A percentile compares a stretch with the other conserved stretches of the same genome.
Evolutionary conservation across 2,329 filamentous ascomycete species (phyloP).

Genomic region (Dothidotthia symphoricarpi): DNA sequence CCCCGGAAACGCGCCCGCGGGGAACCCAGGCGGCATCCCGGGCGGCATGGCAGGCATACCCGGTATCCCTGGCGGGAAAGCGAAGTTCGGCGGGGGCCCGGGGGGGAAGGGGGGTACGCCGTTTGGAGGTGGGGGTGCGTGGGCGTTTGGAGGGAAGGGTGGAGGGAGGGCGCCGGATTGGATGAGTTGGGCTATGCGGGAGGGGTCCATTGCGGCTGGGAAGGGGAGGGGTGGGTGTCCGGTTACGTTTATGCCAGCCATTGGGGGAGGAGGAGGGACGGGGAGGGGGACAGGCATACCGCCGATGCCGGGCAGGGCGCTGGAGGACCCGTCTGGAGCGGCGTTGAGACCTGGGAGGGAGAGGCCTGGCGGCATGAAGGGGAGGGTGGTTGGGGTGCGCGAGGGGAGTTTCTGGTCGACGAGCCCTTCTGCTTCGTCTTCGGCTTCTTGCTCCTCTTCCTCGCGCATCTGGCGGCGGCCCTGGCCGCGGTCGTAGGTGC

Average conservation of each 20-base stretch:
- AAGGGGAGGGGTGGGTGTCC: slow-evolving; percentile 16
- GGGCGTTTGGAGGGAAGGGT: slow-evolving; percentile 29
- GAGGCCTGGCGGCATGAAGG: slow-evolving; percentile 61
- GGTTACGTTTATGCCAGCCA: too few relatives aligned
- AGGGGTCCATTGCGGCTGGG: slow-evolving; percentile 26
- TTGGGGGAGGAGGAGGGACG: slow-evolving; percentile 30
- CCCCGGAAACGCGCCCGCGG: slow-evolving; percentile 24
- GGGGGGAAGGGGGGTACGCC: slow-evolving; percentile 35
- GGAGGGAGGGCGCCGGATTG: slow-evolving; percentile 39
- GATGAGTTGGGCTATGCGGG: slow-evolving; percentile 37
- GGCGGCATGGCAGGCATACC: slow-evolving; percentile 13
- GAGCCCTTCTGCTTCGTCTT: slow-evolving; percentile 89
- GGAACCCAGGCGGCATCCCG: slow-evolving; percentile 19
- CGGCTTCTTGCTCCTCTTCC: slow-evolving; percentile 88
- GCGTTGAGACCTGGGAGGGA: slow-evolving; percentile 35
- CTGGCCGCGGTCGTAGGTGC: slow-evolving; percentile 85
- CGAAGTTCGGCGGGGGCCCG: slow-evolving; percentile 39
- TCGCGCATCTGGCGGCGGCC: slow-evolving; percentile 78
- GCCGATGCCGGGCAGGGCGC: slow-evolving; percentile 50
- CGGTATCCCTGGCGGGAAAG: slow-evolving; percentile 15
- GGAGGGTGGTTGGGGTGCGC: slow-evolving; percentile 53
- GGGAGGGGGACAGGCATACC: slow-evolving; percentile 35
- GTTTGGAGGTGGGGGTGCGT: slow-evolving; percentile 22
- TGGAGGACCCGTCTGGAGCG: slow-evolving; percentile 46
- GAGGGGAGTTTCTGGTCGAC: slow-evolving; percentile 82